Evolutionary conservation across 768 basidiomycete genomes (phyloP), one percentile per base, ranked within the genome.

Genomic region (Rhodotorula toruloides): DNA sequence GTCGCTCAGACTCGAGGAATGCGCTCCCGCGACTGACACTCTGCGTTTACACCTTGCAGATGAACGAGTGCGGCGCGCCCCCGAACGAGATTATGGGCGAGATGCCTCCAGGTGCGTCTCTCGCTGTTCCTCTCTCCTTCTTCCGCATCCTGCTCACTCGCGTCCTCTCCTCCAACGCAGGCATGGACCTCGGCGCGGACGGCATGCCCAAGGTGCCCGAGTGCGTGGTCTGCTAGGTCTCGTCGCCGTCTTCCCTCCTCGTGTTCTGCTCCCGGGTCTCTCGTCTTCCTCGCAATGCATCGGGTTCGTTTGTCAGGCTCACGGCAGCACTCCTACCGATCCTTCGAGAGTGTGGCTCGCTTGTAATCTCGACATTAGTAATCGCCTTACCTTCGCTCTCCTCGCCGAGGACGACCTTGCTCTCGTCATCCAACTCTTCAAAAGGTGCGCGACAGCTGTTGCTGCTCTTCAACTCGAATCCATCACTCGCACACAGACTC

Each of bases 61-160:
- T 92, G 82, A 90, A 92, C 81, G 79, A 80, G 6, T 81, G 84
- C 61, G 90, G 90, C 11, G 83, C 86, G 7, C 90, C 89, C 0
- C 90, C 90, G 4, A 74, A 83, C 27, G 88, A 89, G 72, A 82
- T 91, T 55, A 90, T 91, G 87, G 90, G 89, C 2, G 83, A 85
- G 0, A 80, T 91, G 54, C 90, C 90, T 0, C 83, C 87, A 4
- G 88, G 87, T n/a, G 17, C 50, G 58, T 46, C 14, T 22, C 29
- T 25, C 29, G 25, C 4, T 14, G 25, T 21, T 19, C 32, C 36
- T 37, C 25, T 17, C 25, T 19, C 16, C 19, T 4, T 17, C n/a
- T 55, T 21, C 31, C 10, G 6, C 8, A 4, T n/a, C 10, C 2
- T 4, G 16, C 22, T 50, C 19, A 27, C 22, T 19, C 53, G 13